Conservation (phyloP, 345 rosid species). For the Salix brachista region DNA sequence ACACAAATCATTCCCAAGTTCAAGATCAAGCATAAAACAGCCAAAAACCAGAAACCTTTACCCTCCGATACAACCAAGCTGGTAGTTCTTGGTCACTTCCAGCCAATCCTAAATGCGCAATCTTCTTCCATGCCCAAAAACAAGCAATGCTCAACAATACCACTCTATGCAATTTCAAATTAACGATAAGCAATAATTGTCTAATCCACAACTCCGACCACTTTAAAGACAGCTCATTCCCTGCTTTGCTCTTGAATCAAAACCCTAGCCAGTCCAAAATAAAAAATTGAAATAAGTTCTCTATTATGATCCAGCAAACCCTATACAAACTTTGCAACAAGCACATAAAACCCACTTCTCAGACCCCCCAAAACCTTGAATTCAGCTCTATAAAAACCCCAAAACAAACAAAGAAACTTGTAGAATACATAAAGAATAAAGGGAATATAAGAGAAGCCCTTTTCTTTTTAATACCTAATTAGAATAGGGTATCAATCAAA, state of each 20-base stretch:
- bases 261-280: slow-evolving; percentile 28
- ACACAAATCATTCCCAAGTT: slow-evolving; percentile 29
- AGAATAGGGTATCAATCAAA: slow-evolving; percentile 42
- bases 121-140: slow-evolving; percentile 44
- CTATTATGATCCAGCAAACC: slow-evolving; percentile 32
- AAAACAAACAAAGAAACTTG: background rate
- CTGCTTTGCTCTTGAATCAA: slow-evolving; percentile 11
- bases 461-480: slow-evolving; percentile 10
- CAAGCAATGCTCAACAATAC: slow-evolving; percentile 16
- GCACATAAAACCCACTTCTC: slow-evolving; percentile 18
- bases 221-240: slow-evolving; percentile 20
- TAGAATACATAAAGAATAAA: slow-evolving; percentile 6
- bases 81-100: slow-evolving; percentile 12
- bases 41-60: slow-evolving; percentile 18
- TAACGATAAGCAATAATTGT: background rate
- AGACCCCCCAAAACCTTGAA: slow-evolving; percentile 15
- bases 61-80: slow-evolving; percentile 7
- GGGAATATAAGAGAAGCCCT: background rate
- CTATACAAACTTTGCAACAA: slow-evolving; percentile 19
- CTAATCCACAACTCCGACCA: slow-evolving; percentile 16
- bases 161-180: slow-evolving; percentile 21
- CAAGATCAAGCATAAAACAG: slow-evolving; percentile 18
- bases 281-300: slow-evolving; percentile 19
- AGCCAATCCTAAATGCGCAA: slow-evolving; percentile 26
- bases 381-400: background rate